Evolutionary conservation across 116 monocot species (phyloP).

Genomic region (Posidonia oceanica): DNA sequence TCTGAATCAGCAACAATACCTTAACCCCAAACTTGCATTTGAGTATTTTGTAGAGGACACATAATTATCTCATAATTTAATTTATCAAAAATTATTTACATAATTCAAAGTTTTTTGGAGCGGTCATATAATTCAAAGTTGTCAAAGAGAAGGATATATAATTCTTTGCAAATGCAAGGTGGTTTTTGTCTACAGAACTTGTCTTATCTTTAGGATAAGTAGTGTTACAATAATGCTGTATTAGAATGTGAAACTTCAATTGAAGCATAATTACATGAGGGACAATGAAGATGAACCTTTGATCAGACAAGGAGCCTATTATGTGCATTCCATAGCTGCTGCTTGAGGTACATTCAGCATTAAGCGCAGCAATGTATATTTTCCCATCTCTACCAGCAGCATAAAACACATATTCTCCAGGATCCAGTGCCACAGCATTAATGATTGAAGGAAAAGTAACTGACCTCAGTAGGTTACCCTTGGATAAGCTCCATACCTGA

Average conservation of each 20-base stretch:
- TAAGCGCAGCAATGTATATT: slow-evolving; percentile 76
- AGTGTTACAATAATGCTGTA: too few species aligned
- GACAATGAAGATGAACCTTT: slow-evolving; percentile 33
- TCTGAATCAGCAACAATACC: too few species aligned
- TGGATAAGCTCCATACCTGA: slow-evolving; percentile 83
- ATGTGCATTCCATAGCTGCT: slow-evolving; percentile 38
- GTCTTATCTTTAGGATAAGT: too few species aligned
- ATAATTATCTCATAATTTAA: too few species aligned
- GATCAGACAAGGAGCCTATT: slow-evolving; percentile 39
- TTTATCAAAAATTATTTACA: background rate
- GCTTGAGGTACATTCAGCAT: slow-evolving; percentile 33
- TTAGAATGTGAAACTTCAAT: too few species aligned
- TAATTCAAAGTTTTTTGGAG: background rate
- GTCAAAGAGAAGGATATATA: background rate
- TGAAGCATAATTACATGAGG: too few species aligned
- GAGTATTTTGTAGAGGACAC: too few species aligned
- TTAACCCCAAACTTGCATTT: too few species aligned
- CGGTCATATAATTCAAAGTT: background rate
- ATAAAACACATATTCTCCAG: slow-evolving; percentile 65
- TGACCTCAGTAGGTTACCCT: slow-evolving; percentile 55
- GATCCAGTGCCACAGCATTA: slow-evolving; percentile 67
- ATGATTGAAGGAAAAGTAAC: slow-evolving; percentile 56
- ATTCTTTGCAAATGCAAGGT: too few species aligned
- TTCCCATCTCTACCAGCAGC: slow-evolving; percentile 85
- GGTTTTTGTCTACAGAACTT: too few species aligned